phyloP scores from a whole-genome alignment of 2,329 filamentous ascomycete genomes.

The Dothiorella sarmentorum region DNA sequence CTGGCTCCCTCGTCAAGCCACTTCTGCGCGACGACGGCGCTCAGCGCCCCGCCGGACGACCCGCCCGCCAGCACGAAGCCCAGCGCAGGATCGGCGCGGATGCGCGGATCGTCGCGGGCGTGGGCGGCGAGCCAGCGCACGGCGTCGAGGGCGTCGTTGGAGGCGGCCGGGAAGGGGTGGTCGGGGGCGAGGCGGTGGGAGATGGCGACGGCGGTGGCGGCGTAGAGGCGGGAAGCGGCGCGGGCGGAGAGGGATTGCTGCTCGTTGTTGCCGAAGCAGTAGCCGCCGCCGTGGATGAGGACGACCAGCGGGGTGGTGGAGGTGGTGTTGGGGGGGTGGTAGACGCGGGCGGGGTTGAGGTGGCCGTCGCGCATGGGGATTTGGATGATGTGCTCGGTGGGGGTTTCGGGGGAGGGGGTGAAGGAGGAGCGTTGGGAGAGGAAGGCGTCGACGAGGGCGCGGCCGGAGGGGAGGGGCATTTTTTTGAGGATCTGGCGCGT shows the following conservation, averaged over 20 bases:
- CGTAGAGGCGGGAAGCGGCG: neutral
- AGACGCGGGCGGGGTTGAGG: neutral
- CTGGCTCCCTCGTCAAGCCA: neutral
- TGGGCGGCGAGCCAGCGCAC: slow-evolving; percentile 28
- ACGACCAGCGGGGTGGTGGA: neutral
- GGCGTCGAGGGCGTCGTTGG: slow-evolving; percentile 34
- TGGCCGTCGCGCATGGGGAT: slow-evolving; percentile 12
- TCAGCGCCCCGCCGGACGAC: neutral
- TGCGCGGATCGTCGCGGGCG: neutral
- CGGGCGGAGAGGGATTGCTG: neutral
- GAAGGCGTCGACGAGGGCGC: neutral
- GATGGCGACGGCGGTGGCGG: slow-evolving; percentile 29
- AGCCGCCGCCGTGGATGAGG: slow-evolving; percentile 11
- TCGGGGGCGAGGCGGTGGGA: slow-evolving; percentile 39
- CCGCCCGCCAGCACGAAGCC: neutral
- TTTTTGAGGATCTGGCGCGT: neutral
- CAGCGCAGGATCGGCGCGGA: neutral
- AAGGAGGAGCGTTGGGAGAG: neutral
- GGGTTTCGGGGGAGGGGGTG: neutral
- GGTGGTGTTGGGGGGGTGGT: neutral
- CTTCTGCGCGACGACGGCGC: neutral
- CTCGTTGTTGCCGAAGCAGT: slow-evolving; percentile 8
- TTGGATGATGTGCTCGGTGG: slow-evolving; percentile 1
- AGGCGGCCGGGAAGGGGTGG: slow-evolving; percentile 34
- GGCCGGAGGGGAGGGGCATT: neutral